phyloP scores from a whole-genome alignment of 305 asterid genomes.

The Fraxinus albicans region DNA sequence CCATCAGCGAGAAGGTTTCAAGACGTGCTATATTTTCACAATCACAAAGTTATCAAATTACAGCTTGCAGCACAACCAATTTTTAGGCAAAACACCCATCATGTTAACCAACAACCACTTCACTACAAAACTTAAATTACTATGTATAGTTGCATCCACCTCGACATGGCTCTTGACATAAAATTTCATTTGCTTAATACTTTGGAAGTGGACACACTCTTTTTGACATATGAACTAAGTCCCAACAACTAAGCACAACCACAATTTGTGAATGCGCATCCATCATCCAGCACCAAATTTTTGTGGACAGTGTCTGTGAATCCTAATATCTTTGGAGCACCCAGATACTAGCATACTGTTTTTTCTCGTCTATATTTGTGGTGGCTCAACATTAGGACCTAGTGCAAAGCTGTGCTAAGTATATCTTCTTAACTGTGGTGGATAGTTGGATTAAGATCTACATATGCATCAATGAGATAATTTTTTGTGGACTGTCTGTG shows the following conservation, averaged over 20 bases:
- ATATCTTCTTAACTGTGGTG: background rate
- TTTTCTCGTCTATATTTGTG: background rate
- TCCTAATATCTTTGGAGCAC: background rate
- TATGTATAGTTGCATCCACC: background rate
- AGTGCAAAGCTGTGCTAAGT: background rate
- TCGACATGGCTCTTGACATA: background rate
- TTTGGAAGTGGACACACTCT: background rate
- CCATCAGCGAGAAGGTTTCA: background rate
- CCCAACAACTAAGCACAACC: background rate
- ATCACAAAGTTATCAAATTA: background rate
- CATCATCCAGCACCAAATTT: background rate
- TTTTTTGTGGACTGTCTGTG: background rate
- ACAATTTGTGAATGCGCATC: background rate
- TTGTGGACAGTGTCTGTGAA: background rate
- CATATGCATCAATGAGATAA: background rate
- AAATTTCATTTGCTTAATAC: background rate
- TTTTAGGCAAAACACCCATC: background rate
- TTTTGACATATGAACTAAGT: background rate
- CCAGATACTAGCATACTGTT: background rate
- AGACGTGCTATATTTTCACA: background rate
- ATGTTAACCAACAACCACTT: background rate
- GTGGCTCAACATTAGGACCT: background rate
- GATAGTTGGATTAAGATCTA: background rate
- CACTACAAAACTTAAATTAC: background rate
- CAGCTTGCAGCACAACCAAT: background rate